phyloP scores from a whole-genome alignment of 306 rosid genomes.

The Pterocarpus santalinus region DNA sequence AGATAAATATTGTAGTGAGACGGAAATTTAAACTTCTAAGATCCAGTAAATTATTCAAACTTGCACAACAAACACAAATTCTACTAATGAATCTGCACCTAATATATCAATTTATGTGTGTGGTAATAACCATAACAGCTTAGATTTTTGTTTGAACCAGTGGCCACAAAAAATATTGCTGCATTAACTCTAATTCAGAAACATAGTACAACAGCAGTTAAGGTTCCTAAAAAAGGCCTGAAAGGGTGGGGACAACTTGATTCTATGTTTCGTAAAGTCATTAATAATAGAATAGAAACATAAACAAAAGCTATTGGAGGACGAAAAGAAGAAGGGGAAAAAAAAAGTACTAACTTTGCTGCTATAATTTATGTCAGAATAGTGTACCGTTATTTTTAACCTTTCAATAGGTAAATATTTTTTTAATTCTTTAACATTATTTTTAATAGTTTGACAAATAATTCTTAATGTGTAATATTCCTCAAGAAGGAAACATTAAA shows the following conservation, averaged over 20 bases:
- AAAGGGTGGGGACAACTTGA: constrained; percentile 38
- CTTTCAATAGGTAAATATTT: too few species aligned
- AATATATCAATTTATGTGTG: constrained; percentile 28
- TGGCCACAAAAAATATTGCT: constrained; percentile 15
- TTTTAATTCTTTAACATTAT: too few species aligned
- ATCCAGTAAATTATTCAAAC: neutral
- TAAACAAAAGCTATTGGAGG: constrained; percentile 30
- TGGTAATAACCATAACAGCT: constrained; percentile 9
- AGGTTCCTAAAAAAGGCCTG: constrained; percentile 38
- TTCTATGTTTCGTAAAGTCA: constrained; percentile 48
- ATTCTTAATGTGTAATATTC: neutral
- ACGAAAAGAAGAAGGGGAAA: constrained; percentile 13
- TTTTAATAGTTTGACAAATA: too few species aligned
- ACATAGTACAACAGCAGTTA: constrained; percentile 32
- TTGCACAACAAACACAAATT: constrained; percentile 15
- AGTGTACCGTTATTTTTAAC: neutral
- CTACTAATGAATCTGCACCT: constrained; percentile 19
- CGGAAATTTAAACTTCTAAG: neutral
- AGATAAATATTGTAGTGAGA: neutral
- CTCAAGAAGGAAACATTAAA: neutral
- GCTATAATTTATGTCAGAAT: too few species aligned
- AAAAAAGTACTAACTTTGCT: neutral
- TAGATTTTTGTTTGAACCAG: constrained; percentile 9
- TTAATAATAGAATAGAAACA: constrained; percentile 36
- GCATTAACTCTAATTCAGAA: constrained; percentile 29